phyloP scores from a whole-genome alignment of 495 filamentous ascomycete genomes.

The Filosporella fistucella region DNA sequence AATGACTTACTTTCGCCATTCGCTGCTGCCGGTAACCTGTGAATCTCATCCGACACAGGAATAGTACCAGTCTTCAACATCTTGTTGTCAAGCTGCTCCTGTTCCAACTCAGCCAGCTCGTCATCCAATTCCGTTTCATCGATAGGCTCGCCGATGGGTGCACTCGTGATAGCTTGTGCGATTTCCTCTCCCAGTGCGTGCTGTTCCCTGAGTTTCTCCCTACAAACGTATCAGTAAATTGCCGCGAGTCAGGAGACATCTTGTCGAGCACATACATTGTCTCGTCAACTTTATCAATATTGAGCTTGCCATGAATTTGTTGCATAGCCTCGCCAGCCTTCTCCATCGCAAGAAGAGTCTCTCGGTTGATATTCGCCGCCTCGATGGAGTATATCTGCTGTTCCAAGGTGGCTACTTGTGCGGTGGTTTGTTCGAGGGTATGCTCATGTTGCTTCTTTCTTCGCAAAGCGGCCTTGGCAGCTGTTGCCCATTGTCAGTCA shows the following conservation, averaged over 20 bases:
- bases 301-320: conserved; percentile 84
- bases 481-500: conserved; percentile 42
- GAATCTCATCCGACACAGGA: conserved; percentile 61
- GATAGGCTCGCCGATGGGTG: conserved; percentile 61
- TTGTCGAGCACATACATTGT: conserved; percentile 71
- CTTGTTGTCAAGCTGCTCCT: conserved; percentile 84
- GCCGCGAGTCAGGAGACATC: conserved; percentile 2
- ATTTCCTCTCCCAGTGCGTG: conserved; percentile 93
- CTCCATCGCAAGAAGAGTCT: conserved; percentile 93
- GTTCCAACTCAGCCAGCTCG: conserved; percentile 73
- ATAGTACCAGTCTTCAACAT: conserved; percentile 86
- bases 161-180: conserved; percentile 71
- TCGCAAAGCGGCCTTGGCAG: conserved; percentile 84
- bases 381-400: conserved; percentile 97
- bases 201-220: conserved; percentile 90
- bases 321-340: conserved; percentile 84
- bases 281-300: conserved; percentile 86
- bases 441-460: conserved; percentile 93
- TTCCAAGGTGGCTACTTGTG: conserved; percentile 87
- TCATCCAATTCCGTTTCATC: conserved; percentile 85
- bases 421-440: conserved; percentile 81
- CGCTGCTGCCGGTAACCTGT: conserved; percentile 65
- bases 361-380: conserved; percentile 96
- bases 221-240: conserved; percentile 34
- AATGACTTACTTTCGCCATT: conserved; percentile 67